A percentile compares a stretch with the other conserved stretches of the same genome.
These are phyloP conservation scores for Paulinella micropora DNA, from an alignment of 78 protist genomes.

Conservation along the genomic window DNA sequence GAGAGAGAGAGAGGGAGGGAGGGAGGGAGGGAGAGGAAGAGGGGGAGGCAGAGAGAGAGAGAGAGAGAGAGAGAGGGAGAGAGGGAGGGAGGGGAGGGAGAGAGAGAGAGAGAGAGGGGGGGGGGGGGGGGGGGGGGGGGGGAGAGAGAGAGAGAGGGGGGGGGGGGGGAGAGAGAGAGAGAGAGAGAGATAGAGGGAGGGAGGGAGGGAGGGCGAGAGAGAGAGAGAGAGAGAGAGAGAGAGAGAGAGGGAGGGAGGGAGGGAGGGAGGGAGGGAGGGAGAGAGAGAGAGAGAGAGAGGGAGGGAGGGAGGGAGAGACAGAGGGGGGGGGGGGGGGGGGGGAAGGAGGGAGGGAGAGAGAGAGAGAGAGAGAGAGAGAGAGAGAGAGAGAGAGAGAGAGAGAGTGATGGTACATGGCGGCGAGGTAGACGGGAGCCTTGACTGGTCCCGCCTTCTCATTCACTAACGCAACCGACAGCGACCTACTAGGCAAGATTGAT, in stretches of 20 bases:
- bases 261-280: neutral
- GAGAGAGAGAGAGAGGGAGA: neutral
- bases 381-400: neutral
- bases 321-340: too few species aligned
- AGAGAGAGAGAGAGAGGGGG: neutral
- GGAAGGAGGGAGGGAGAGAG: neutral
- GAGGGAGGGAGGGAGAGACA: too few species aligned
- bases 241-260: neutral
- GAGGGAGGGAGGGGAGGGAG: neutral
- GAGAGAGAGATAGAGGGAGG: too few species aligned
- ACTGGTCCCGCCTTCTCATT: too few species aligned
- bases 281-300: too few species aligned
- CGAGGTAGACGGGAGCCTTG: too few species aligned
- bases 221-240: neutral
- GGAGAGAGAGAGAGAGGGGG: neutral
- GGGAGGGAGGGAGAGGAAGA: slow-evolving; percentile 7
- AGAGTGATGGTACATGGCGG: neutral
- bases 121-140: neutral
- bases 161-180: too few species aligned
- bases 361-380: neutral
- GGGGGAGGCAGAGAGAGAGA: too few species aligned
- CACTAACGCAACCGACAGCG: too few species aligned
- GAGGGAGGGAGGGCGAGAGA: too few species aligned
- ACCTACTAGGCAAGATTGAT: too few species aligned
- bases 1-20: slow-evolving; percentile 1